Evolutionary conservation across 495 filamentous ascomycete species (phyloP), one percentile per base, ranked within the genome.

Genomic region (Neurospora sp.): DNA sequence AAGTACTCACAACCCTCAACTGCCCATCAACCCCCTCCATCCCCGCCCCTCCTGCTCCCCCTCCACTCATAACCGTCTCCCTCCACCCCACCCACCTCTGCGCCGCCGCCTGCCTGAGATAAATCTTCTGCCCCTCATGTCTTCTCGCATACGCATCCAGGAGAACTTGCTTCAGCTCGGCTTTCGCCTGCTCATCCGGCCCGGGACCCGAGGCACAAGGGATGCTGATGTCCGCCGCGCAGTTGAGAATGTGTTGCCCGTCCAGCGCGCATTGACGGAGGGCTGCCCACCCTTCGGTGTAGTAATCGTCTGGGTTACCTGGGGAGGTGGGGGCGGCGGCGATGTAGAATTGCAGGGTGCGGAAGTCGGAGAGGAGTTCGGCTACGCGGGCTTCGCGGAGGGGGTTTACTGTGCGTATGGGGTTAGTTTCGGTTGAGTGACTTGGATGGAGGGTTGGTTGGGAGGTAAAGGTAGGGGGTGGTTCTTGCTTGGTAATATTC

Each of bases 41-140:
- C 9, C 86, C 76, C 38, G 85, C 81, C 77, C 75, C 85, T 85
- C 73, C 89, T 86, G 73, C 89, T 86, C 8, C 44, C 7, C n/a
- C 44, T 48, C 92, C 91, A 75, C 89, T 86, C 37, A 95, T 85
- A 62, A 93, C 84, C 42, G 84, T 83, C 23, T 90, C 86, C 46
- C 94, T 88, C 77, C 90, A 88, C 75, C 93, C 90, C 76, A 92
- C 83, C 94, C 94, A 97, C 79, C 92, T 87, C 77, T 89, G 88
- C 23, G 90, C 92, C 16, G 93, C 93, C 5, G 88, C 88, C 48
- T 92, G 91, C 38, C 91, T 90, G 20, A 95, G 87, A 76, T 94
- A 94, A 74, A 94, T 93, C 81, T 91, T 92, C 80, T 96, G 93
- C 42, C 88, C 93, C 81, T 93, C 91, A 85, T 96, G 94, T 70